Conservation (phyloP, 352 stramenopile species). For the Globisporangium emineosum region DNA sequence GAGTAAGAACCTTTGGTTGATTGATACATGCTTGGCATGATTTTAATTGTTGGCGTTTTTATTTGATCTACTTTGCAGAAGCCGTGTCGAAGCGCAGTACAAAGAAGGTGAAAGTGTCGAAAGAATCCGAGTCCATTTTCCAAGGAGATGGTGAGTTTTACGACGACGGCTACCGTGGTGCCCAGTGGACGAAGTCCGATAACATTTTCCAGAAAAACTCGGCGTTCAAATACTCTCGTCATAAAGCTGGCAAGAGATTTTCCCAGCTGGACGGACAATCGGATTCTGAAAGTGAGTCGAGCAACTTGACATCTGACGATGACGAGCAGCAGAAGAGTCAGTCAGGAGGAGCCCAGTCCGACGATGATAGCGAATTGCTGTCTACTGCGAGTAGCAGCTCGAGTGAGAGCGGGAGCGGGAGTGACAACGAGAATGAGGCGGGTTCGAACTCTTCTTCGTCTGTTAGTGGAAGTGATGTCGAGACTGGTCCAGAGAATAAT, state of each 20-base stretch:
- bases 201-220: constrained; percentile 40
- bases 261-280: constrained; percentile 59
- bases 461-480: constrained; percentile 28
- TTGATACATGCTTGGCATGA: neutral
- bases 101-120: constrained; percentile 26
- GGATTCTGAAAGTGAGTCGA: constrained; percentile 52
- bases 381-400: constrained; percentile 49
- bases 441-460: constrained; percentile 39
- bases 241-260: constrained; percentile 18
- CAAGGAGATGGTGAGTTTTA: constrained; percentile 50
- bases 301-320: constrained; percentile 45
- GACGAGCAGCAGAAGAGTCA: constrained; percentile 36
- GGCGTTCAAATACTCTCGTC: constrained; percentile 26
- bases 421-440: constrained; percentile 44
- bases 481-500: constrained; percentile 23
- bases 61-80: constrained; percentile 5
- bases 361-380: constrained; percentile 32
- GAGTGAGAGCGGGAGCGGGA: constrained; percentile 59
- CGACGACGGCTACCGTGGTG: constrained; percentile 3
- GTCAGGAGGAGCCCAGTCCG: constrained; percentile 29
- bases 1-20: constrained; percentile 1
- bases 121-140: constrained; percentile 27
- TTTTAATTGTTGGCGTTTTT: neutral
- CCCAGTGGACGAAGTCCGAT: neutral
- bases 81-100: constrained; percentile 8